These are phyloP conservation scores for Arachnopeziza araneosa DNA, from an alignment of 2,329 filamentous ascomycete genomes.

Conservation along the genomic window DNA sequence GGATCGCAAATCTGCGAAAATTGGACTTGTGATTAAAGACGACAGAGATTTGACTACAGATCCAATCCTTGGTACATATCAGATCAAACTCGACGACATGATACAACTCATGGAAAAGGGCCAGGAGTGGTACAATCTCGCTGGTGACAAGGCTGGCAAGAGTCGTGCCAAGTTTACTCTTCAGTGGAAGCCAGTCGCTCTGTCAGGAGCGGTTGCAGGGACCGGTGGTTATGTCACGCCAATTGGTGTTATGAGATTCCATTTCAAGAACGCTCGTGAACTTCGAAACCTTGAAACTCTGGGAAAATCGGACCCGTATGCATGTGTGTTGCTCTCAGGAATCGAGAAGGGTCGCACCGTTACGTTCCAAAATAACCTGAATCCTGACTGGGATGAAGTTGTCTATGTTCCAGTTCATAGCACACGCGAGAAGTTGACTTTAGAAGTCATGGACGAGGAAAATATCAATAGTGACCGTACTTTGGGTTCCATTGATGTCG, in stretches of 20 bases:
- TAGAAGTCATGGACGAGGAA: conserved; percentile 97
- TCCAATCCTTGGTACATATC: conserved; percentile 82
- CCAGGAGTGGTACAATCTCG: conserved; percentile 91
- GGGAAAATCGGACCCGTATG: conserved; percentile 96
- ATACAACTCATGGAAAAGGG: conserved; percentile 85
- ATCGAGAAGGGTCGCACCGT: conserved; percentile 89
- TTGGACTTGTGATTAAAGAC: conserved; percentile 92
- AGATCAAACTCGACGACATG: conserved; percentile 94
- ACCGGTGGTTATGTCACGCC: conserved; percentile 89
- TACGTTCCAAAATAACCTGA: conserved; percentile 91
- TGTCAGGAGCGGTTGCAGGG: conserved; percentile 70
- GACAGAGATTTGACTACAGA: conserved; percentile 81
- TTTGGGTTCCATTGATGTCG: conserved; percentile 74
- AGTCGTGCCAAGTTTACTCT: conserved; percentile 77
- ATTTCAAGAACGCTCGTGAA: conserved; percentile 77
- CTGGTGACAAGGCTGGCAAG: conserved; percentile 67
- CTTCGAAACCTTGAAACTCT: conserved; percentile 91
- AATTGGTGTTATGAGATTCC: conserved; percentile 90
- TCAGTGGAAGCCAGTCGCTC: conserved; percentile 91
- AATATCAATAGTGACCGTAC: conserved; percentile 86
- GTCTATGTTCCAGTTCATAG: conserved; percentile 90
- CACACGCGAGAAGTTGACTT: conserved; percentile 70
- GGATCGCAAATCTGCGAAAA: conserved; percentile 81
- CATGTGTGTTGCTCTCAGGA: conserved; percentile 80
- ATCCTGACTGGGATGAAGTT: conserved; percentile 93